Percentiles rank a stretch among this genome's conserved stretches.
These are phyloP conservation scores for Botrytis galanthina DNA, from an alignment of 2,329 filamentous ascomycete genomes.

Conservation along the genomic window DNA sequence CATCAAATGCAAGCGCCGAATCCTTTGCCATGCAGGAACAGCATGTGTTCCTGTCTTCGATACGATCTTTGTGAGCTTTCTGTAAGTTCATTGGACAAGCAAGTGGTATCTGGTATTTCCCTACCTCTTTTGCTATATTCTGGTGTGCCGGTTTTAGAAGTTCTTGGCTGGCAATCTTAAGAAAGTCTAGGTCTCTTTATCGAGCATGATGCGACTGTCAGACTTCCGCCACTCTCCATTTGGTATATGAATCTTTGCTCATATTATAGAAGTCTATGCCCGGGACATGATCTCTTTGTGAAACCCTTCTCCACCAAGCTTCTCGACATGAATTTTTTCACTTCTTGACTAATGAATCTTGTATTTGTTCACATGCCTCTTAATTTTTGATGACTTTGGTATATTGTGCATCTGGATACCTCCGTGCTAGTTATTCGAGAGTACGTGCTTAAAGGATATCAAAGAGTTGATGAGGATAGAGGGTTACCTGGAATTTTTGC, in stretches of 20 bases:
- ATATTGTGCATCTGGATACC: neutral
- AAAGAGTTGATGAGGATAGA: slow-evolving; percentile 4
- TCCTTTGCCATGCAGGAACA: slow-evolving; percentile 15
- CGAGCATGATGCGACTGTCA: neutral
- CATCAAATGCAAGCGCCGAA: neutral
- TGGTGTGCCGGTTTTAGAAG: neutral
- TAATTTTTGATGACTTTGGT: neutral
- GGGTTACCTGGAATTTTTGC: neutral
- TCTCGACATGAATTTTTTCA: neutral
- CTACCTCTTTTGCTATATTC: neutral
- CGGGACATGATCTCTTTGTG: neutral
- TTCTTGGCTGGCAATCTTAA: neutral
- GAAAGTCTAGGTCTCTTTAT: neutral
- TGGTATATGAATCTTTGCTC: neutral
- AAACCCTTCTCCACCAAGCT: neutral
- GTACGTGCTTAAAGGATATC: neutral
- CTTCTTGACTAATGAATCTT: neutral
- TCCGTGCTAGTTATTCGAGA: neutral
- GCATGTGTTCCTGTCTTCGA: neutral
- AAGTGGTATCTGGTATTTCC: neutral
- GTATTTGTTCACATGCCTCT: neutral
- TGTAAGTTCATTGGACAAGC: neutral
- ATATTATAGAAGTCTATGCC: neutral
- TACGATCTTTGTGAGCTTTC: neutral
- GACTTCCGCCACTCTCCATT: neutral